Evolutionary conservation across 2,329 filamentous ascomycete species (phyloP), one percentile per base, ranked within the genome.

Genomic region (Fonsecaea pedrosoi): DNA sequence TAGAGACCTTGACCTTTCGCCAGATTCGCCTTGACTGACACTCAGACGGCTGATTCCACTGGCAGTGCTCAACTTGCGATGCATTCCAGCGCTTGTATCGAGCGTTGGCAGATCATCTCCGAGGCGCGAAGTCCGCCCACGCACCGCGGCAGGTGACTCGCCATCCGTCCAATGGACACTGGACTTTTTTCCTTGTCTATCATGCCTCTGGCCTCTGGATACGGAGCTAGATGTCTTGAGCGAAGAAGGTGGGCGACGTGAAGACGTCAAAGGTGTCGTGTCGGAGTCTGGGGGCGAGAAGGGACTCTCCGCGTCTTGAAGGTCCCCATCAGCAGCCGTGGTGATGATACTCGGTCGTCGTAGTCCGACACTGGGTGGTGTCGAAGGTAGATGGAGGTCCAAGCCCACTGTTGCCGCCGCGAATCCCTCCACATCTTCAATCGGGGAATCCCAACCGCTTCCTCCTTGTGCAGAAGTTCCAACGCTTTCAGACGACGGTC

Each of bases 61-160:
- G 62, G 89, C 86, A 75, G 87, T 86, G 71, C 85, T 87, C 68
- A 82, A 82, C 68, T 83, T 82, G 67, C 85, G 83, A 55, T 82
- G 78, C 6, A 83, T 77, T 54, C 81, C 79, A 63, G 83, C 77
- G 5, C 85, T 86, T 56, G 84, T 82, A 77, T 94, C 91, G 55
- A 89, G 74, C 65, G 84, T 79, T 6, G 79, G 80, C 57, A 89
- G 77, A 75, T 90, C 84, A 76, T 90, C 87, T n/a, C 86, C 87
- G 38, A 88, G 78, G 63, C 83, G 81, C 21, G 83, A 81, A n/a
- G 75, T 78, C 35, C 78, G 76, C 50, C 79, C 77, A 40, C 74
- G 73, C 18, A 57, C 35, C 6, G 62, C 40, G 2, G 65, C 60
- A 15, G 68, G 64, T 10, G 70, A 67, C 30, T 65, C 64, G 50